Conservation (phyloP, 2,329 filamentous ascomycete species). For the Bipolaris oryzae region DNA sequence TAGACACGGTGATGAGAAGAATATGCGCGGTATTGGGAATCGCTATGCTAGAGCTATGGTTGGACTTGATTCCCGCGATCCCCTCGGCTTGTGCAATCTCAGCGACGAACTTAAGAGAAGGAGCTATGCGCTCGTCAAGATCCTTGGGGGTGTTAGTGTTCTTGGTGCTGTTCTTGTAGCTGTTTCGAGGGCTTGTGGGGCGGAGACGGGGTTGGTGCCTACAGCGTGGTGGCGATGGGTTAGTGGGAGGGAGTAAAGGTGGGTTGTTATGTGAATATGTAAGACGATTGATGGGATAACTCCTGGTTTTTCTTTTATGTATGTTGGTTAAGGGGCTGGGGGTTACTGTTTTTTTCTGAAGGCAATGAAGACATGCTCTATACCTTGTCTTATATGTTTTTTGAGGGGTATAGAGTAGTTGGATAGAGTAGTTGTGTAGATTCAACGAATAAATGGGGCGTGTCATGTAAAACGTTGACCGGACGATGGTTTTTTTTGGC, state of each 20-base stretch:
- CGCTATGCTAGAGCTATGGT: slow-evolving; percentile 27
- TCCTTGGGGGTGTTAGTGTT: slow-evolving; percentile 75
- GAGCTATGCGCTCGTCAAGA: slow-evolving; percentile 72
- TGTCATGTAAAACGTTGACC: too few relatives aligned
- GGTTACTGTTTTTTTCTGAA: too few relatives aligned
- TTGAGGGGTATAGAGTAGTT: too few relatives aligned
- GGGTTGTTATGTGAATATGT: too few relatives aligned
- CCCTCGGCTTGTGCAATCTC: slow-evolving; percentile 76
- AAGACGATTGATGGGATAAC: too few relatives aligned
- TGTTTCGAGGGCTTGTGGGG: slow-evolving; percentile 46
- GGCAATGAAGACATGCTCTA: too few relatives aligned
- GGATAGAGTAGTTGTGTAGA: too few relatives aligned
- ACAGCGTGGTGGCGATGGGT: slow-evolving; percentile 38
- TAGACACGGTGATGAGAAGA: slow-evolving; percentile 31
- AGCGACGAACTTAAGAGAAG: slow-evolving; percentile 68
- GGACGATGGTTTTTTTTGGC: too few relatives aligned
- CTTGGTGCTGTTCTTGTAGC: slow-evolving; percentile 71
- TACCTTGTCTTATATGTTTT: too few relatives aligned
- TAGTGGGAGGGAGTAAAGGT: slow-evolving; percentile 4
- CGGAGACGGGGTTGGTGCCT: slow-evolving; percentile 37
- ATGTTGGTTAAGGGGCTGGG: too few relatives aligned
- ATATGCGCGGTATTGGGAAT: slow-evolving; percentile 32
- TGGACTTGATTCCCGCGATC: slow-evolving; percentile 68
- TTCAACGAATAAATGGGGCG: too few relatives aligned
- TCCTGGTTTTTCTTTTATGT: too few relatives aligned